Evolutionary conservation across 352 stramenopile genomes (phyloP).

Genomic region (Phytophthora macrochlamydospora): DNA sequence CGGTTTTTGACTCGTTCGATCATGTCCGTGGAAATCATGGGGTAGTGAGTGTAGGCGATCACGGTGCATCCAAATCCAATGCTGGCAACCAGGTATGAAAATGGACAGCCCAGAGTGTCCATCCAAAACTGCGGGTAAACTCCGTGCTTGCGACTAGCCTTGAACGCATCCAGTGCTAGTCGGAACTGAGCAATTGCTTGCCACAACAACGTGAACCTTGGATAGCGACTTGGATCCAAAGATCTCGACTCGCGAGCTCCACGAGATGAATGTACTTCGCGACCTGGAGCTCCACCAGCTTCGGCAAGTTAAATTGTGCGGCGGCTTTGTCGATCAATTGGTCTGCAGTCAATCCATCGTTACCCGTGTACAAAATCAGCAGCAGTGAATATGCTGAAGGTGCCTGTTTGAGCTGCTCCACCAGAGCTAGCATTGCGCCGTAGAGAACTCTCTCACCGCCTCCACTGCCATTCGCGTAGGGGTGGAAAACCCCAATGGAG

Average conservation of each 20-base stretch:
- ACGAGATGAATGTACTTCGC: conserved; percentile 75
- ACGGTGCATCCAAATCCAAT: conserved; percentile 86
- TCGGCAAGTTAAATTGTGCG: conserved; percentile 87
- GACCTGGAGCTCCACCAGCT: conserved; percentile 61
- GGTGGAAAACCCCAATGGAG: conserved; percentile 94
- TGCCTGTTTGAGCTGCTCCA: conserved; percentile 41
- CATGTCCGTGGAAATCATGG: conserved; percentile 99
- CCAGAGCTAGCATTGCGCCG: conserved; percentile 92
- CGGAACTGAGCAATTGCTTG: conserved; percentile 96
- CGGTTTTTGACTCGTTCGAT: conserved; percentile 92
- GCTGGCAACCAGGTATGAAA: conserved; percentile 95
- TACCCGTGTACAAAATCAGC: conserved; percentile 77
- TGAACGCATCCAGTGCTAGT: conserved; percentile 90
- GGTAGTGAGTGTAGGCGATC: conserved; percentile 98
- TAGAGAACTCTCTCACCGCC: conserved; percentile 99
- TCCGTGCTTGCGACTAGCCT: conserved; percentile 39
- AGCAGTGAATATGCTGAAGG: conserved; percentile 22
- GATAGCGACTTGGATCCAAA: conserved; percentile 86
- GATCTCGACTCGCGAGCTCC: conserved; percentile 57
- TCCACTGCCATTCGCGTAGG: conserved; percentile 94
- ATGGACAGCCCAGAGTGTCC: conserved; percentile 98
- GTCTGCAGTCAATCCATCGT: conserved; percentile 63
- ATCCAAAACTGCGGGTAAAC: conserved; percentile 92
- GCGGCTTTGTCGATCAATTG: conserved; percentile 80
- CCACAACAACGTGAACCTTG: conserved; percentile 94